Evolutionary conservation across 2,329 filamentous ascomycete species (phyloP).

Genomic region (Elsinoe ampelina): DNA sequence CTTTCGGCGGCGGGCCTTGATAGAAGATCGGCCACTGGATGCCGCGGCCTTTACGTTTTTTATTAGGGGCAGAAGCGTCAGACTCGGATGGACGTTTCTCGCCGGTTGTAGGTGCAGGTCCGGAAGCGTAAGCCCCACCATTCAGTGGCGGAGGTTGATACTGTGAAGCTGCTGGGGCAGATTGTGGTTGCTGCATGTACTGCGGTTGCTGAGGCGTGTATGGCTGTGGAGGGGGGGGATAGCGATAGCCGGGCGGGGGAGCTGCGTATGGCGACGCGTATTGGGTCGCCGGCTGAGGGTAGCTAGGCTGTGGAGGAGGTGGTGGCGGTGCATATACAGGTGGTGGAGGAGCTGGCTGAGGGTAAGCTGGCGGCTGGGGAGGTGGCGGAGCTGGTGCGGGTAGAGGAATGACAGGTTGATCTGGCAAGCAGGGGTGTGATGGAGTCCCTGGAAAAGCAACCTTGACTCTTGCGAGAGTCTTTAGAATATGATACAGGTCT

Average conservation of each 20-base stretch:
- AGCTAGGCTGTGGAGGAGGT: not conserved
- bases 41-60: not conserved
- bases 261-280: not conserved
- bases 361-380: not conserved
- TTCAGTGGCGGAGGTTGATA: not conserved
- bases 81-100: not conserved
- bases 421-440: constrained; percentile 1
- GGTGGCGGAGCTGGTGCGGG: not conserved
- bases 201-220: not conserved
- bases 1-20: not conserved
- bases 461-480: not conserved
- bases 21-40: constrained; percentile 12
- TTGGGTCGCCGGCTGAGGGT: not conserved
- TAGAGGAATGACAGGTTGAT: not conserved
- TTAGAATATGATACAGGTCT: constrained; percentile 5
- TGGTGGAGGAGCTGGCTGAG: not conserved
- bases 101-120: not conserved
- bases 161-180: not conserved
- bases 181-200: not conserved
- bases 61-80: not conserved
- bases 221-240: not conserved
- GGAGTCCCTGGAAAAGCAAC: not conserved
- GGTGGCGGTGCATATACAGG: not conserved
- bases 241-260: not conserved
- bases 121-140: not conserved